Evolutionary conservation across 768 basidiomycete genomes (phyloP).

Genomic region (Sporobolomyces roseus): DNA sequence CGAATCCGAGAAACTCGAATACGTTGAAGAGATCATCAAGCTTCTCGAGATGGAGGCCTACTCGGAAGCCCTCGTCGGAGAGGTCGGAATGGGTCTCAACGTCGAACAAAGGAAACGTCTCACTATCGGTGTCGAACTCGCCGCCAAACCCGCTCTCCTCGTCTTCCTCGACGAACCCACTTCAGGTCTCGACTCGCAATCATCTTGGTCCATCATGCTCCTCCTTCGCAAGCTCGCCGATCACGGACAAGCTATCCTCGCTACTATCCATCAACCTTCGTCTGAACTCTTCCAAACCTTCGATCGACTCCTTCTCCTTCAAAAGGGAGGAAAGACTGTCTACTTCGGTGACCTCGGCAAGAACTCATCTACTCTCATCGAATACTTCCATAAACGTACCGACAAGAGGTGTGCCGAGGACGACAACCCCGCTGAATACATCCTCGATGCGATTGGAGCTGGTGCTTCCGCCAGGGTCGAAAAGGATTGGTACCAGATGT

Average conservation of each 20-base stretch:
- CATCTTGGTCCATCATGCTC: slow-evolving; percentile 52
- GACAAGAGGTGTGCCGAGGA: slow-evolving; percentile 52
- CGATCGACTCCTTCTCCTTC: slow-evolving; percentile 56
- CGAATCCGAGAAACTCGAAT: slow-evolving; percentile 50
- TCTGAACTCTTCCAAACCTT: slow-evolving; percentile 82
- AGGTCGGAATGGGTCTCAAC: slow-evolving; percentile 52
- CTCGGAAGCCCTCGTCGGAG: slow-evolving; percentile 54
- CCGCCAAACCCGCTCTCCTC: slow-evolving; percentile 57
- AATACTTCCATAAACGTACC: slow-evolving; percentile 54
- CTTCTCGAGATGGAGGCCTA: slow-evolving; percentile 52
- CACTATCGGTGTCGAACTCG: slow-evolving; percentile 80
- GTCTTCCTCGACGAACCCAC: slow-evolving; percentile 54
- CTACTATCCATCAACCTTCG: slow-evolving; percentile 53
- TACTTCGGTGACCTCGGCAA: slow-evolving; percentile 61
- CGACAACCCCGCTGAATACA: slow-evolving; percentile 79
- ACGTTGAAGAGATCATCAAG: slow-evolving; percentile 52
- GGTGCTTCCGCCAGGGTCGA: slow-evolving; percentile 59
- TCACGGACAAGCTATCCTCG: slow-evolving; percentile 52
- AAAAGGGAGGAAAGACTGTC: slow-evolving; percentile 78
- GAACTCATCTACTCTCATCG: slow-evolving; percentile 61
- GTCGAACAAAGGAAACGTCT: slow-evolving; percentile 59
- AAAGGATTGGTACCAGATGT: slow-evolving; percentile 81
- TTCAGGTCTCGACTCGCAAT: slow-evolving; percentile 54
- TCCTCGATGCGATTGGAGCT: slow-evolving; percentile 58
- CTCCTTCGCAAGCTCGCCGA: slow-evolving; percentile 53